These are phyloP conservation scores for Glycine soja DNA, from an alignment of 306 rosid species.

Conservation along the genomic window DNA sequence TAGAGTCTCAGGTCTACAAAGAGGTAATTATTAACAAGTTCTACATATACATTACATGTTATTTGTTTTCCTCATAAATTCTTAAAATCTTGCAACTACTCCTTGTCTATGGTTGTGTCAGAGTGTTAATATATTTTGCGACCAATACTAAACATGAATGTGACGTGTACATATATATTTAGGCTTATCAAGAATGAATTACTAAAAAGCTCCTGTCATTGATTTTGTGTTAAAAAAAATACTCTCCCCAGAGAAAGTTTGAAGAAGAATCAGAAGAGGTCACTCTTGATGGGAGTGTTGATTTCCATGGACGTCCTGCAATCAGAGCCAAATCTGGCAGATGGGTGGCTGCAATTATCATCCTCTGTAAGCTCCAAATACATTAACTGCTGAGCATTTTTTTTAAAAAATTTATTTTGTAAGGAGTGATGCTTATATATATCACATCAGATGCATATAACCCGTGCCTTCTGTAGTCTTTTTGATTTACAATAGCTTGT, in stretches of 20 bases:
- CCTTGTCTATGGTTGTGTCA: background rate
- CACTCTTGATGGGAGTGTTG: constrained; percentile 91
- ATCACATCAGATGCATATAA: background rate
- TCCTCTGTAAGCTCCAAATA: constrained; percentile 73
- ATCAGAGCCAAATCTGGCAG: constrained; percentile 82
- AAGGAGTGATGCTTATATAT: background rate
- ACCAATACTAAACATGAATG: background rate
- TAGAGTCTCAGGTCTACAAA: constrained; percentile 56
- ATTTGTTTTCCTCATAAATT: background rate
- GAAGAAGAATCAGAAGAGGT: constrained; percentile 63
- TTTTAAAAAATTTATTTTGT: background rate
- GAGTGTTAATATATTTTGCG: background rate
- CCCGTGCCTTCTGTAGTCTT: background rate
- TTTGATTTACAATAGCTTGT: background rate
- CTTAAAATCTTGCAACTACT: background rate
- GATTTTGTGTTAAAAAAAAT: background rate
- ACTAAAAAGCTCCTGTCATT: background rate
- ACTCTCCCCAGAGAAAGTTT: constrained; percentile 51
- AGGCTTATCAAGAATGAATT: background rate
- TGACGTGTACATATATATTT: background rate
- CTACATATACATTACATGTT: constrained; percentile 1
- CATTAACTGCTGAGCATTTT: background rate
- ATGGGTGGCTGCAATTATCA: constrained; percentile 90
- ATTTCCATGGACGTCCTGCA: constrained; percentile 83
- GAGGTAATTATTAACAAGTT: constrained; percentile 50